These are phyloP conservation scores for Exophiala dermatitidis DNA, from an alignment of 2,329 filamentous ascomycete genomes.

Conservation along the genomic window DNA sequence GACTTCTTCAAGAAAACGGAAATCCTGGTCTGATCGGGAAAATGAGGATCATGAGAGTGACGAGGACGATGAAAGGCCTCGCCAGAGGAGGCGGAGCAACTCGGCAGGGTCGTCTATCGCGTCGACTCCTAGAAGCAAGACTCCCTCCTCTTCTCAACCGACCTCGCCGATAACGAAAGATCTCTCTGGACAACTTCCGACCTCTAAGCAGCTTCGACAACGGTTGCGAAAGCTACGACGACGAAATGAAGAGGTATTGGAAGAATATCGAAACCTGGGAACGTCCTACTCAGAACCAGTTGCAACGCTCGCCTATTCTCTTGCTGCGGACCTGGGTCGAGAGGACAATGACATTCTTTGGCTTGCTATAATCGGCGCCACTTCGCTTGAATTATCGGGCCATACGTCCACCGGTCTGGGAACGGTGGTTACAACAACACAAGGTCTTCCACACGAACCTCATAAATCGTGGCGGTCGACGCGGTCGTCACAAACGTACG, in stretches of 20 bases:
- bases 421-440: constrained; percentile 36
- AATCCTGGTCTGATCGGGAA: constrained; percentile 66
- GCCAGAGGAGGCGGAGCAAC: constrained; percentile 78
- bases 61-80: constrained; percentile 67
- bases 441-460: constrained; percentile 42
- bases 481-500: constrained; percentile 73
- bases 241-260: constrained; percentile 68
- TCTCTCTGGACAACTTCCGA: constrained; percentile 40
- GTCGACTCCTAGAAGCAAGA: constrained; percentile 38
- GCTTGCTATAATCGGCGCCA: constrained; percentile 89
- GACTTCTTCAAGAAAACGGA: constrained; percentile 58
- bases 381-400: constrained; percentile 87
- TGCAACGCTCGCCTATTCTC: constrained; percentile 85
- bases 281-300: constrained; percentile 92
- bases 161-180: constrained; percentile 41
- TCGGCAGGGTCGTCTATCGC: constrained; percentile 46
- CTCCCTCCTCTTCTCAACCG: constrained; percentile 39
- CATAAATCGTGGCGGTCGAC: constrained; percentile 24
- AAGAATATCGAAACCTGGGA: constrained; percentile 77
- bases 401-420: constrained; percentile 74
- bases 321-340: constrained; percentile 87
- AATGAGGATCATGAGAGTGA: constrained; percentile 55
- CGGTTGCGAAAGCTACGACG: constrained; percentile 67
- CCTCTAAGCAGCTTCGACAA: constrained; percentile 63
- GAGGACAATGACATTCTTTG: constrained; percentile 96